Percentiles rank a stretch among this genome's conserved stretches.
phyloP scores from a whole-genome alignment of 306 rosid genomes.

The Citrullus amarus region DNA sequence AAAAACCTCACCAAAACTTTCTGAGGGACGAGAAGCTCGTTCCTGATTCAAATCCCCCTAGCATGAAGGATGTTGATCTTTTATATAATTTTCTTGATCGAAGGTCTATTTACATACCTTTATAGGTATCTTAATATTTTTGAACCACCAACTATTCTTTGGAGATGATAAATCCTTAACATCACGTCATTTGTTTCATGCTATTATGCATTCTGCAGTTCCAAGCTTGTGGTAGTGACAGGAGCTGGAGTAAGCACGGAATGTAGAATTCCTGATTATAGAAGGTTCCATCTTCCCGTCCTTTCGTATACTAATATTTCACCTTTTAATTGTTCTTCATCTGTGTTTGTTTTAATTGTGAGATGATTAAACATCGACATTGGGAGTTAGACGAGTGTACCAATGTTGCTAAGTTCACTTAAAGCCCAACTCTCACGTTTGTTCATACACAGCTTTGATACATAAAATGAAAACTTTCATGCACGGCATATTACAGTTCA shows the following conservation, averaged over 20 bases:
- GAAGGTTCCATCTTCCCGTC: slow-evolving; percentile 43
- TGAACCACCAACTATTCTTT: not conserved
- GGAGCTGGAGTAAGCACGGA: slow-evolving; percentile 94
- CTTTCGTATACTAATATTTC: not conserved
- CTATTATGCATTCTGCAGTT: slow-evolving; percentile 30
- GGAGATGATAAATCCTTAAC: not conserved
- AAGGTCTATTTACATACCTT: slow-evolving; percentile 30
- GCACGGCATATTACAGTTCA: not conserved
- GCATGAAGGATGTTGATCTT: slow-evolving; percentile 42
- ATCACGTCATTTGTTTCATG: not conserved
- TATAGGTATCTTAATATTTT: not conserved
- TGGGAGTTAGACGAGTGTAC: not conserved
- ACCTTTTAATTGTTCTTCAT: not conserved
- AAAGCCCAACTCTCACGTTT: not conserved
- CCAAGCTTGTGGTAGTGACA: slow-evolving; percentile 54
- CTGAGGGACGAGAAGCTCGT: slow-evolving; percentile 43
- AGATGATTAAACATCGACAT: not conserved
- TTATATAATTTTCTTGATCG: slow-evolving; percentile 54
- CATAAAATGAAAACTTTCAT: not conserved
- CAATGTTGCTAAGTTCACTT: not conserved
- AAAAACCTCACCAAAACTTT: slow-evolving; percentile 21
- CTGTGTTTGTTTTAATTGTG: not conserved
- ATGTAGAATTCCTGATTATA: slow-evolving; percentile 90
- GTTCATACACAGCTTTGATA: not conserved
- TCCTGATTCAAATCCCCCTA: slow-evolving; percentile 87